A percentile compares a stretch with the other conserved stretches of the same genome.
phyloP scores from a whole-genome alignment of 768 basidiomycete genomes.

The Tubosaeta sp. region DNA sequence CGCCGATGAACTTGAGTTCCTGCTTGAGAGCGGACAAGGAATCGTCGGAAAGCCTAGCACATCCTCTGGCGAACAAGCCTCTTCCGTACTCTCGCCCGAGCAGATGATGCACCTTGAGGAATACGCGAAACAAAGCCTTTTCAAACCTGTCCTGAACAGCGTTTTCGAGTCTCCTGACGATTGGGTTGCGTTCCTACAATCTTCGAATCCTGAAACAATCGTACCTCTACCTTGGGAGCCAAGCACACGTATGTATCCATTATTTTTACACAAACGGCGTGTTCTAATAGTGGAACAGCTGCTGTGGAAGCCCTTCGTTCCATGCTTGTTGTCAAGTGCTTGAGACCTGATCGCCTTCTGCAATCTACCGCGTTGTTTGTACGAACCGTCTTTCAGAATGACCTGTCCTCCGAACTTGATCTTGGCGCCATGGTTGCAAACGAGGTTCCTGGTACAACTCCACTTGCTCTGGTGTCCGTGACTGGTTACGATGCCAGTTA shows the following conservation, averaged over 20 bases:
- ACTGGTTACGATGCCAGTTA: constrained; percentile 99
- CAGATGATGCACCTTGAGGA: constrained; percentile 64
- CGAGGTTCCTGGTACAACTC: constrained; percentile 77
- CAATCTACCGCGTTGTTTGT: constrained; percentile 80
- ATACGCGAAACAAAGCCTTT: constrained; percentile 69
- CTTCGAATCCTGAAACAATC: constrained; percentile 57
- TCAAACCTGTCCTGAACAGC: constrained; percentile 70
- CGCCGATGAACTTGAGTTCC: constrained; percentile 80
- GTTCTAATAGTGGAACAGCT: constrained; percentile 39
- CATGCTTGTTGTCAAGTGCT: constrained; percentile 79
- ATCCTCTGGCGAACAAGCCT: constrained; percentile 34
- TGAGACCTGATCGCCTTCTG: constrained; percentile 88
- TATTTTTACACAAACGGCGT: neutral
- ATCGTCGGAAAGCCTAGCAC: constrained; percentile 37
- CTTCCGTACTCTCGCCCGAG: constrained; percentile 56
- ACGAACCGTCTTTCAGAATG: constrained; percentile 69
- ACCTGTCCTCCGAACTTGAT: constrained; percentile 77
- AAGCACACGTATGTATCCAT: constrained; percentile 59
- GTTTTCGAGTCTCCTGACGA: constrained; percentile 56
- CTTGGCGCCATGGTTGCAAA: constrained; percentile 72
- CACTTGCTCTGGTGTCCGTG: constrained; percentile 88
- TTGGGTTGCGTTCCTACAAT: constrained; percentile 72
- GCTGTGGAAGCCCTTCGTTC: constrained; percentile 71
- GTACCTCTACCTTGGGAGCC: constrained; percentile 81
- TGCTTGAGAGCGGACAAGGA: constrained; percentile 84